phyloP scores from a whole-genome alignment of 805 yeast genomes.

The Teunomyces atbi region DNA sequence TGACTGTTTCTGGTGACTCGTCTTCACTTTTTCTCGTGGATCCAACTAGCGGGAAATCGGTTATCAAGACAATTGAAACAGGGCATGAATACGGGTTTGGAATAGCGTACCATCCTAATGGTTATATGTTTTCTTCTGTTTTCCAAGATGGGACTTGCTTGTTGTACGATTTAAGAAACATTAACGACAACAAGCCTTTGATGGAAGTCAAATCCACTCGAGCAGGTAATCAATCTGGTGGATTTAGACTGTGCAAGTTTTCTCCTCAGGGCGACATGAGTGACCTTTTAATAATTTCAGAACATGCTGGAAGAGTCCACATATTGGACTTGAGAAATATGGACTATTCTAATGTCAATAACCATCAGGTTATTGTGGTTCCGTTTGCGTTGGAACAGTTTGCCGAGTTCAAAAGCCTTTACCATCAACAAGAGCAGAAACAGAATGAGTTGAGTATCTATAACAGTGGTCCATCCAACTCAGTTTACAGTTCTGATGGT shows the following conservation, averaged over 20 bases:
- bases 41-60: slow-evolving; percentile 31
- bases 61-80: slow-evolving; percentile 47
- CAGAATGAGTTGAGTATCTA: not conserved
- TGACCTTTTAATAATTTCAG: slow-evolving; percentile 74
- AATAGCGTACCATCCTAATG: slow-evolving; percentile 74
- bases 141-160: slow-evolving; percentile 84
- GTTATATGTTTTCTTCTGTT: slow-evolving; percentile 68
- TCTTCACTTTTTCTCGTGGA: slow-evolving; percentile 60
- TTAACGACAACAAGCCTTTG: slow-evolving; percentile 43
- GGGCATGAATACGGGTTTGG: slow-evolving; percentile 81
- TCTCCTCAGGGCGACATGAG: slow-evolving; percentile 57
- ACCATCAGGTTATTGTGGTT: slow-evolving; percentile 73
- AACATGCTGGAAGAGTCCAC: slow-evolving; percentile 86
- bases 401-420: slow-evolving; percentile 20
- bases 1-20: slow-evolving; percentile 73
- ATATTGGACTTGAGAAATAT: slow-evolving; percentile 75
- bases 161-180: slow-evolving; percentile 72
- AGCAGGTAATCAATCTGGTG: slow-evolving; percentile 53
- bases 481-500: not conserved
- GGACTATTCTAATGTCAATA: slow-evolving; percentile 28
- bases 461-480: slow-evolving; percentile 1
- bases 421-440: slow-evolving; percentile 4
- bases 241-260: slow-evolving; percentile 59
- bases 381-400: slow-evolving; percentile 51
- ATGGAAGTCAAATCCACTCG: slow-evolving; percentile 61